A percentile compares a stretch with the other conserved stretches of the same genome.
Conservation (phyloP, 2,329 filamentous ascomycete genomes). For the Malbranchea cinnamomea region DNA sequence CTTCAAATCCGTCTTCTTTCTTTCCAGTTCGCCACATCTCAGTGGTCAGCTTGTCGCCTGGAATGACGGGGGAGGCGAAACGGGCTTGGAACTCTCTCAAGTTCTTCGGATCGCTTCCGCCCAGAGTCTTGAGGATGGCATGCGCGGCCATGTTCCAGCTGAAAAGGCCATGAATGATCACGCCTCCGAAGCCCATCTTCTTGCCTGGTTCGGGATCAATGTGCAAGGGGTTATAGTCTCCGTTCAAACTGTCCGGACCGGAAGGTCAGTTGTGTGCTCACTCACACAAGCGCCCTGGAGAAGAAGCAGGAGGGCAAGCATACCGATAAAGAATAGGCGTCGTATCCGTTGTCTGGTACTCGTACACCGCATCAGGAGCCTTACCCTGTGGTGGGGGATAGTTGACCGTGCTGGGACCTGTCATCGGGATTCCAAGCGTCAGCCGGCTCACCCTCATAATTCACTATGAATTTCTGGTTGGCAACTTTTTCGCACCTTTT, state of each 20-base stretch:
- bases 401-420: conserved; percentile 53
- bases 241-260: conserved; percentile 50
- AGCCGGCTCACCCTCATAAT: too few species aligned
- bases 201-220: conserved; percentile 69
- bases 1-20: conserved; percentile 51
- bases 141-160: conserved; percentile 72
- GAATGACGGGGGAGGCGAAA: conserved; percentile 72
- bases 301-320: conserved; percentile 9
- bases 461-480: too few species aligned
- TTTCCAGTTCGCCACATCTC: conserved; percentile 68
- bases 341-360: conserved; percentile 55
- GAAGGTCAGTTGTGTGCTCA: background rate
- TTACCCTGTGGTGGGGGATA: conserved; percentile 62
- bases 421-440: conserved; percentile 10
- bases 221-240: conserved; percentile 89
- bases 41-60: conserved; percentile 66
- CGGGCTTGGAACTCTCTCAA: conserved; percentile 79
- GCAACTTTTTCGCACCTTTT: conserved; percentile 57
- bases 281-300: too few species aligned
- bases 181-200: conserved; percentile 82
- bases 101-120: conserved; percentile 63
- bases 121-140: conserved; percentile 56
- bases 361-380: conserved; percentile 54
- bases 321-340: conserved; percentile 60
- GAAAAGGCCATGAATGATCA: conserved; percentile 80